Base-by-base conservation (phyloP, 2,329 filamentous ascomycete species). In the Xylaria sp. region DNA sequence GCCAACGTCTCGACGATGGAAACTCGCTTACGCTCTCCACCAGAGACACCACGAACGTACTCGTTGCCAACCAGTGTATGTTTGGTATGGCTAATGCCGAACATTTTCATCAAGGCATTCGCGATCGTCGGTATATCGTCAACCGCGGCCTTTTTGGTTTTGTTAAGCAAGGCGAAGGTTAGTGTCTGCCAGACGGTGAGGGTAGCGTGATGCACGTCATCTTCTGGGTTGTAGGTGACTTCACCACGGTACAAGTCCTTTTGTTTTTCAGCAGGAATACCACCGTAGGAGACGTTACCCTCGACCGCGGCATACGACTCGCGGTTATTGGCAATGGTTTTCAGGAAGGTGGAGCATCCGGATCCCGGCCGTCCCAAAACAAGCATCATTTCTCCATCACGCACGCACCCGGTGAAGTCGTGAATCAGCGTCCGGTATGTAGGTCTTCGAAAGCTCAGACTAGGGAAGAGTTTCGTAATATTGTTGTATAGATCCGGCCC, bases 21-120 rank as follows among this genome's bases (percentile, higher is more conserved):
- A 7, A 91, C 89, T 69, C 90, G 87, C 72, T 92, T 93, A 44
- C 90, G 78, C 75, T 94, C 90, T 59, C 90, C 90, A 67, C 90
- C 90, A 52, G 86, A 90, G 0, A 93, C 87, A 71, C 90, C 90
- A 52, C 88, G 83, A 5, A 86, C 81, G 67, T 76, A 81, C 62
- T 88, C 85, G 68, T 92, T 85, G n/a, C 90, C 90, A 1, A 93
- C 88, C 1, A 84, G 78, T 0, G 90, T 93, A 67, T 89, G 80
- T 67, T 83, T 85, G 0, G 89, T 92, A 68, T 93, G 90, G 10
- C 79, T 80, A 58, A 93, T 92, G 8, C 88, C 88, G 66, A 93
- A 92, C 78, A 92, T 91, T 68, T 85, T 87, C 70, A 92, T 75
- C 51, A 93, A 75, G 0, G 88, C 86, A 55, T 86, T 81, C 16